A percentile compares a stretch with the other conserved stretches of the same genome.
Conservation (phyloP, 2,329 filamentous ascomycete genomes). For the Colletotrichum karsti region DNA sequence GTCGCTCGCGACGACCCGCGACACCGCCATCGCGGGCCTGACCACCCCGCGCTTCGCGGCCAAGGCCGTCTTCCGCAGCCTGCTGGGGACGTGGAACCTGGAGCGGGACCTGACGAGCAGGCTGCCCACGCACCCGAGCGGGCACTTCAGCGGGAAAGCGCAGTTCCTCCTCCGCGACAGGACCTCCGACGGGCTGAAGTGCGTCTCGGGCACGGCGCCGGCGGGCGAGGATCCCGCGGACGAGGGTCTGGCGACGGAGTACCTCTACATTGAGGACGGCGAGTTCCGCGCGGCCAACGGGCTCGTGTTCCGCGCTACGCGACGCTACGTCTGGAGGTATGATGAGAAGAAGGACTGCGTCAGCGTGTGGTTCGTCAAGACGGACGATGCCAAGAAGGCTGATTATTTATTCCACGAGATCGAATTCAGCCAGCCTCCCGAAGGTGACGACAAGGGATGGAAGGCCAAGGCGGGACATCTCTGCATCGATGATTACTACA, state of each 20-base stretch:
- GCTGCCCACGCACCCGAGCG: slow-evolving; percentile 67
- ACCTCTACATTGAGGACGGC: slow-evolving; percentile 75
- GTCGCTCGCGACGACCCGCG: slow-evolving; percentile 56
- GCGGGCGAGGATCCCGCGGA: slow-evolving; percentile 29
- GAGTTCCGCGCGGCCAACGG: slow-evolving; percentile 67
- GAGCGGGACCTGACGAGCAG: slow-evolving; percentile 63
- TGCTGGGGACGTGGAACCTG: slow-evolving; percentile 76
- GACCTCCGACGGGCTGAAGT: slow-evolving; percentile 60
- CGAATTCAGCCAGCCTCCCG: slow-evolving; percentile 60
- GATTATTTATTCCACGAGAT: slow-evolving; percentile 82
- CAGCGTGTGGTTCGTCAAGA: slow-evolving; percentile 78
- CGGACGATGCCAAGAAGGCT: slow-evolving; percentile 66
- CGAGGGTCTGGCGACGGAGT: slow-evolving; percentile 59
- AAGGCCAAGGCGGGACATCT: slow-evolving; percentile 73
- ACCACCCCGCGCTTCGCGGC: slow-evolving; percentile 63
- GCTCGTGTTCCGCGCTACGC: slow-evolving; percentile 65
- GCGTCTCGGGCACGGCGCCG: slow-evolving; percentile 31
- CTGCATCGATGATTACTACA: slow-evolving; percentile 77
- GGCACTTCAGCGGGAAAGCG: slow-evolving; percentile 71
- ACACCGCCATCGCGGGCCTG: slow-evolving; percentile 50
- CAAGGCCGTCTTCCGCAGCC: slow-evolving; percentile 73
- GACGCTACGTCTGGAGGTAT: slow-evolving; percentile 79
- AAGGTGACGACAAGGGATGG: slow-evolving; percentile 58
- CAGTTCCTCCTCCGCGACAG: slow-evolving; percentile 70
- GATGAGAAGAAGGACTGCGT: slow-evolving; percentile 66